Base-by-base conservation (phyloP, 352 stramenopile genomes). In the Blastocystis sp. region DNA sequence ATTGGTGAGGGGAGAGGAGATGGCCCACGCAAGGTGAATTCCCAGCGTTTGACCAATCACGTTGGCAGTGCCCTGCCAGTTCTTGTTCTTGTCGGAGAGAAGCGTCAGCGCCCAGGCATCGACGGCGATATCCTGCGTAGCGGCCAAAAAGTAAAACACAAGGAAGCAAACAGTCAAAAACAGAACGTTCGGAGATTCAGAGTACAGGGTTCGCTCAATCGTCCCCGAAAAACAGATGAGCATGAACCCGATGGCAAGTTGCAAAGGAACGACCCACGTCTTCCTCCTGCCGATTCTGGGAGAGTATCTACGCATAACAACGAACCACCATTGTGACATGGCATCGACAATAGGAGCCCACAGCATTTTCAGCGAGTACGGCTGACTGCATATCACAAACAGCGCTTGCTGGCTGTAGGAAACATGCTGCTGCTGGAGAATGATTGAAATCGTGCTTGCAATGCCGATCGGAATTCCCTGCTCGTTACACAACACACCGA, bases 301-400 rank as follows among this genome's bases (percentile, higher is more conserved):
- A 40, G 41, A 76, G 28, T 70, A 88, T 10, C 78, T 88, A 76
- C 5, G 40, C 2, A 62, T 77, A 21, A 88, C 59, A 62, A 23
- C 62, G 62, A n/a, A 78, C 9, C 84, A 70, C 38, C 80, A 14
- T 5, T 21, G 69, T 23, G 11, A 82, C 70, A 89, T 21, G 79
- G 93, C 94, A 88, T 96, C 93, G 61, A 96, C 93, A 81, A 96
- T 94, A 69, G 93, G 93, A 21, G 93, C 93, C 93, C 93, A 96
- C 1, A 96, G 89, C 45, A 96, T 89, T 84, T 96, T 96, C 71
- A 96, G 91, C 77, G 93, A 95, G 89, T 95, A 96, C 40, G 93
- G 93, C 93, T 93, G 95, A 53, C 92, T 95, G 74, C 95, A 92
- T 52, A 95, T 90, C 76, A 92, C 94, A 90, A 96, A 96, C 48